Conservation (phyloP, 2,329 filamentous ascomycete species). For the Aspergillus fischeri region DNA sequence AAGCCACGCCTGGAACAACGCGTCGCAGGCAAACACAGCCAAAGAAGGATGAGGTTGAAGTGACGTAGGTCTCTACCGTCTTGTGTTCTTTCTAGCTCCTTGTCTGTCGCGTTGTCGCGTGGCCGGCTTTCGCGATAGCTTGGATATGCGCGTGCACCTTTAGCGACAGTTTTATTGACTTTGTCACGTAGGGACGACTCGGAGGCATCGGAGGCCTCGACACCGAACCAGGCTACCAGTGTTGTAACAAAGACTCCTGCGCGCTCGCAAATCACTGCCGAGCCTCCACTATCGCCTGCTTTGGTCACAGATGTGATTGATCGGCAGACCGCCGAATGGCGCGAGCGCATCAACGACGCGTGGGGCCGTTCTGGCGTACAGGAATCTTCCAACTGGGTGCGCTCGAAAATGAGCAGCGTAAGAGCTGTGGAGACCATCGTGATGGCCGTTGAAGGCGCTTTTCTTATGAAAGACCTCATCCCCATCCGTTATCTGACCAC, state of each 20-base stretch:
- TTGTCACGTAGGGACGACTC: constrained; percentile 12
- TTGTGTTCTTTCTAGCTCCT: neutral
- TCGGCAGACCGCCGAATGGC: constrained; percentile 47
- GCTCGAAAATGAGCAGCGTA: constrained; percentile 65
- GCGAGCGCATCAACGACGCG: constrained; percentile 30
- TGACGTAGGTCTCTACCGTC: constrained; percentile 12
- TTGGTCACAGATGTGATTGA: constrained; percentile 67
- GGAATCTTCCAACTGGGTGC: constrained; percentile 57
- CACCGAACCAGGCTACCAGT: neutral
- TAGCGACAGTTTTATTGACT: neutral
- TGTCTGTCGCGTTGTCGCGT: neutral
- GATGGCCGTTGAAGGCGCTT: constrained; percentile 64
- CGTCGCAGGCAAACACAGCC: constrained; percentile 38
- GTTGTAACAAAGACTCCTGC: constrained; percentile 11
- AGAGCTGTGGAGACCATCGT: constrained; percentile 66
- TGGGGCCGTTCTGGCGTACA: constrained; percentile 35
- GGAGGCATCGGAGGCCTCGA: neutral
- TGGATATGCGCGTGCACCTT: neutral
- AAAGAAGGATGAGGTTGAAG: constrained; percentile 38
- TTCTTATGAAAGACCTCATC: constrained; percentile 67
- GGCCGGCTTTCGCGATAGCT: neutral
- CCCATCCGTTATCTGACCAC: constrained; percentile 69
- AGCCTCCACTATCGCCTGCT: constrained; percentile 33
- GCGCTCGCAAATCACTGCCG: constrained; percentile 9
- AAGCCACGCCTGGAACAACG: constrained; percentile 26